These are phyloP conservation scores for Symbiodinium pilosum DNA, from an alignment of 73 alveolate species.

Conservation along the genomic window DNA sequence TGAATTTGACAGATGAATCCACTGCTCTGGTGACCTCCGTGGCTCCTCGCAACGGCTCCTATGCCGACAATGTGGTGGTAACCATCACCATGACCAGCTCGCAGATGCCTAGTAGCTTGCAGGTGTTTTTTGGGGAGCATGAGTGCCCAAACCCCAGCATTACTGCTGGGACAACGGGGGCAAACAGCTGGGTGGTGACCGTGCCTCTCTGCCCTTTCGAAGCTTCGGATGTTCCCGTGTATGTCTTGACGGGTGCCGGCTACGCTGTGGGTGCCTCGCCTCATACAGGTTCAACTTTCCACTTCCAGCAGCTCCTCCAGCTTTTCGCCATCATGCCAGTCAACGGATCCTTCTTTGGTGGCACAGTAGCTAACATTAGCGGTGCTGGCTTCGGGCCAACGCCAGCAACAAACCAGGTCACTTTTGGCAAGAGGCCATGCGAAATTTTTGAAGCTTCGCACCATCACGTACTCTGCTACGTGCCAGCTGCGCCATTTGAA, in stretches of 20 bases:
- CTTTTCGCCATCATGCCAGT: background rate
- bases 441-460: slow-evolving; percentile 36
- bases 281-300: slow-evolving; percentile 46
- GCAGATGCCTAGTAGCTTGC: slow-evolving; percentile 8
- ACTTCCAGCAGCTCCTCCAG: slow-evolving; percentile 43
- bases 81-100: slow-evolving; percentile 10
- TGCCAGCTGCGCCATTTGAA: slow-evolving; percentile 55
- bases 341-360: slow-evolving; percentile 78
- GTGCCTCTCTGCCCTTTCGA: slow-evolving; percentile 57
- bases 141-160: slow-evolving; percentile 52
- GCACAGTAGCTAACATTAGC: slow-evolving; percentile 40
- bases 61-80: slow-evolving; percentile 18
- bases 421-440: slow-evolving; percentile 52
- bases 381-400: slow-evolving; percentile 81
- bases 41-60: slow-evolving; percentile 38
- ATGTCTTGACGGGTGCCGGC: slow-evolving; percentile 45
- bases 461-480: slow-evolving; percentile 47
- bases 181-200: slow-evolving; percentile 24
- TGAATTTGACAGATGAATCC: slow-evolving; percentile 44
- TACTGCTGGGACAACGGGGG: background rate
- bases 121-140: slow-evolving; percentile 32
- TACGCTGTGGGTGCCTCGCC: slow-evolving; percentile 66
- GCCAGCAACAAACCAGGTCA: slow-evolving; percentile 31
- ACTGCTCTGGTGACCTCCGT: slow-evolving; percentile 36
- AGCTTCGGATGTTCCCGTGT: slow-evolving; percentile 51